These are phyloP conservation scores for Paramecium primaurelia DNA, from an alignment of 73 alveolate species.

Conservation along the genomic window DNA sequence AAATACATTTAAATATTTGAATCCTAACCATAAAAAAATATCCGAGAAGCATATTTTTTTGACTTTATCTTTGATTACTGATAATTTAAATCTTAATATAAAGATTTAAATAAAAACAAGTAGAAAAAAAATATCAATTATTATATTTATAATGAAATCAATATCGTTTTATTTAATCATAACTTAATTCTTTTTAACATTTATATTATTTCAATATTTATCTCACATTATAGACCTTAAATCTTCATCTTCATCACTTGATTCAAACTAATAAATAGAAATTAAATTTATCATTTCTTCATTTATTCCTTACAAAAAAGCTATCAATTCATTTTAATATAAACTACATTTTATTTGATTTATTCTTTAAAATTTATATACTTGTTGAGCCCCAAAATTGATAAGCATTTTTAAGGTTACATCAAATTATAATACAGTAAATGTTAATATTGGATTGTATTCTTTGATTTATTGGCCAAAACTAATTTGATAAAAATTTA, in stretches of 20 bases:
- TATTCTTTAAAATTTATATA: background rate
- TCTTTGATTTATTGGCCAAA: slow-evolving; percentile 1
- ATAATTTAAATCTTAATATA: background rate
- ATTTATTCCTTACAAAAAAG: background rate
- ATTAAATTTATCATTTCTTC: background rate
- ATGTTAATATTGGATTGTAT: background rate
- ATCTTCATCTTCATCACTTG: background rate
- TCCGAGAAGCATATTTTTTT: background rate
- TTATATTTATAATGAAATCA: background rate
- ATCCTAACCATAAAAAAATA: background rate
- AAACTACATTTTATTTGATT: background rate
- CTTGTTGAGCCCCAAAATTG: background rate
- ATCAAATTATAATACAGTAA: background rate
- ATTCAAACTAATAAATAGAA: background rate
- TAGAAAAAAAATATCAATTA: background rate
- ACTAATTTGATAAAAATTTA: background rate
- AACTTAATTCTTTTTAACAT: background rate
- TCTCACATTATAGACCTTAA: background rate
- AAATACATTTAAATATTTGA: background rate
- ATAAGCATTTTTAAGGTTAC: background rate
- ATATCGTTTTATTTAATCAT: background rate
- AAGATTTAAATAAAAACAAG: background rate
- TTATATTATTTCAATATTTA: background rate
- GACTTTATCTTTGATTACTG: background rate
- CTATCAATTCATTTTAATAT: background rate